These are phyloP conservation scores for Wickerhamomyces xylosicus DNA, from an alignment of 805 yeast species.

Conservation along the genomic window DNA sequence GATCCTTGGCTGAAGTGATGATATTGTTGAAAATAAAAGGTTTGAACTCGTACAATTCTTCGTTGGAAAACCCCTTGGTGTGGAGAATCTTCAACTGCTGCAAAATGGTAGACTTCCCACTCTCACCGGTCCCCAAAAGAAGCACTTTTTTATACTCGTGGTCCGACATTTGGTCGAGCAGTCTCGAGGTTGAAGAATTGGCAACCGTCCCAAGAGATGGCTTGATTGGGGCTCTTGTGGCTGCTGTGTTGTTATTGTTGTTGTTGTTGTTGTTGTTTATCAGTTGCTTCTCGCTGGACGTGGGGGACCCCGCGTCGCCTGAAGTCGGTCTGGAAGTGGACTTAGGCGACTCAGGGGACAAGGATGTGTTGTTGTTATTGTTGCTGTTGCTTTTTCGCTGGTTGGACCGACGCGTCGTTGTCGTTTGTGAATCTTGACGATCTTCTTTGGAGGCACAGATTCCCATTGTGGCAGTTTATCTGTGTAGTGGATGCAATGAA, in stretches of 20 bases:
- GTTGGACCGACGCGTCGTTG: too few relatives aligned
- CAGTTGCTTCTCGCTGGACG: too few relatives aligned
- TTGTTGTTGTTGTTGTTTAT: not conserved
- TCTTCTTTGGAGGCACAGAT: too few relatives aligned
- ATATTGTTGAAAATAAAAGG: conserved; percentile 74
- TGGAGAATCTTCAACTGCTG: conserved; percentile 33
- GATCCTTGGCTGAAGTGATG: conserved; percentile 62
- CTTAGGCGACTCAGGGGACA: too few relatives aligned
- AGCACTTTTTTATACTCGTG: conserved; percentile 58
- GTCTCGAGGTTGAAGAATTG: not conserved
- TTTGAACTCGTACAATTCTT: conserved; percentile 64
- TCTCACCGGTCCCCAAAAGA: conserved; percentile 72
- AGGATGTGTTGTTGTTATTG: too few relatives aligned
- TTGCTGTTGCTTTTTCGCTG: too few relatives aligned
- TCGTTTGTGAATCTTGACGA: too few relatives aligned
- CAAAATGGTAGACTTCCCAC: conserved; percentile 36
- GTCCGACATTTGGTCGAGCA: not conserved
- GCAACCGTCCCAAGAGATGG: not conserved
- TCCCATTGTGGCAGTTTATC: too few relatives aligned
- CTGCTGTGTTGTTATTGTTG: not conserved
- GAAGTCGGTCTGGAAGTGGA: too few relatives aligned
- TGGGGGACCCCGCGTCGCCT: too few relatives aligned
- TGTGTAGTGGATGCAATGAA: too few relatives aligned
- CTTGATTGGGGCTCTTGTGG: not conserved
- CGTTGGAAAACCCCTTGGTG: conserved; percentile 30